Evolutionary conservation across 2,329 filamentous ascomycete species (phyloP).

Genomic region (Colletotrichum karsti): DNA sequence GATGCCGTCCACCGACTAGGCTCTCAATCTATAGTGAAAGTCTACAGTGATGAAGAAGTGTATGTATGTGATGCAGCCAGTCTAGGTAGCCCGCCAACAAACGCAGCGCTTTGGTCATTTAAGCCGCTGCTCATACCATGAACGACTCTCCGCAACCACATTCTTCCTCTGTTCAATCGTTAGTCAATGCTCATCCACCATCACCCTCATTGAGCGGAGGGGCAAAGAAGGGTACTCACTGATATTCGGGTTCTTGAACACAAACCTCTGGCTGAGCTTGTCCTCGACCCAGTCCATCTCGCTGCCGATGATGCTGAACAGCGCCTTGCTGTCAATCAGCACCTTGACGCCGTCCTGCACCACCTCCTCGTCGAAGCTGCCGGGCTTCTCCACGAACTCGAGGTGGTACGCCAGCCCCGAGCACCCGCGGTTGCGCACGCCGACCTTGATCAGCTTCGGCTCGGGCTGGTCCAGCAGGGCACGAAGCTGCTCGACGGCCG

Average conservation of each 20-base stretch:
- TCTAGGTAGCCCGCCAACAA: neutral
- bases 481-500: constrained; percentile 82
- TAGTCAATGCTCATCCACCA: constrained; percentile 34
- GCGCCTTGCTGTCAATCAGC: constrained; percentile 93
- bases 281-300: constrained; percentile 99
- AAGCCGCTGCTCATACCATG: constrained; percentile 67
- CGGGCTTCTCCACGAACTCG: constrained; percentile 93
- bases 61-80: neutral
- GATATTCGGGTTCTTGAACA: constrained; percentile 97
- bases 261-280: constrained; percentile 89
- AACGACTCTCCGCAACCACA: constrained; percentile 98
- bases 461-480: constrained; percentile 83
- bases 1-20: neutral
- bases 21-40: neutral
- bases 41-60: neutral
- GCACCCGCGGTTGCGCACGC: constrained; percentile 93
- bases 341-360: constrained; percentile 97
- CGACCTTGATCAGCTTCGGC: constrained; percentile 92
- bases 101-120: neutral
- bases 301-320: constrained; percentile 97
- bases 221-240: constrained; percentile 70
- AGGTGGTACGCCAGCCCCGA: constrained; percentile 93
- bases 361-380: constrained; percentile 87
- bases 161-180: constrained; percentile 78
- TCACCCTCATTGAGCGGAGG: neutral